These are phyloP conservation scores for Penicillium pancosmium DNA, from an alignment of 495 filamentous ascomycete species.

Conservation along the genomic window DNA sequence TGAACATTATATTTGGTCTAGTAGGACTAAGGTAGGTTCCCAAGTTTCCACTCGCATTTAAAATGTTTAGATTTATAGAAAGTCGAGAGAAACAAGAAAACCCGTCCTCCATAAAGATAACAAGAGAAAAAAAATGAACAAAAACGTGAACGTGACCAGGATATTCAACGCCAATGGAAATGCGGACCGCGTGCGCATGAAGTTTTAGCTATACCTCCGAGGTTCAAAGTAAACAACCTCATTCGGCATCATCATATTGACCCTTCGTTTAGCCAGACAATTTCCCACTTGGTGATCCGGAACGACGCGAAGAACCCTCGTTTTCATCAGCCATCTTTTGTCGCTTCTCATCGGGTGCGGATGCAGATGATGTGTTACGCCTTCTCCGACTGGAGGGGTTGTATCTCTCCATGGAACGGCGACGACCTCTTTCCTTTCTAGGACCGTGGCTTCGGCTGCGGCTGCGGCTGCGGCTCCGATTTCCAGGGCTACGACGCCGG, in stretches of 20 bases:
- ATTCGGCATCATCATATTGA: constrained; percentile 29
- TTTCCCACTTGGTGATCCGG: constrained; percentile 33
- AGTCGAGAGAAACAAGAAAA: not conserved
- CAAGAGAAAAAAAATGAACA: not conserved
- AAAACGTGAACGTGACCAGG: not conserved
- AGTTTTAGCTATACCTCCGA: not conserved
- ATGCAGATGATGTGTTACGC: constrained; percentile 52
- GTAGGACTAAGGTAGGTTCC: no score
- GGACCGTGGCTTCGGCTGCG: constrained; percentile 33
- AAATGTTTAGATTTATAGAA: not conserved
- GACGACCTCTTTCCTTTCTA: constrained; percentile 49
- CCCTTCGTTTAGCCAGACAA: constrained; percentile 21
- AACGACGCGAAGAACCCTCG: constrained; percentile 47
- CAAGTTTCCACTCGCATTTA: no score
- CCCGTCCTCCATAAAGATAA: no score
- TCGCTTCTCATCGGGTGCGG: constrained; percentile 53
- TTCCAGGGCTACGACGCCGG: constrained; percentile 27
- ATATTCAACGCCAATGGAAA: constrained; percentile 2
- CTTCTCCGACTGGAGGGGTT: constrained; percentile 49
- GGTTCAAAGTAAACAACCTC: constrained; percentile 54
- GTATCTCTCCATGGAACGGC: constrained; percentile 56
- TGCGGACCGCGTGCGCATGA: constrained; percentile 1
- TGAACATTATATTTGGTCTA: no score
- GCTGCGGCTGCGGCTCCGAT: constrained; percentile 27
- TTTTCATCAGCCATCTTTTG: constrained; percentile 64